Evolutionary conservation across 768 basidiomycete species (phyloP).

Genomic region (Phaeotremella fagi): DNA sequence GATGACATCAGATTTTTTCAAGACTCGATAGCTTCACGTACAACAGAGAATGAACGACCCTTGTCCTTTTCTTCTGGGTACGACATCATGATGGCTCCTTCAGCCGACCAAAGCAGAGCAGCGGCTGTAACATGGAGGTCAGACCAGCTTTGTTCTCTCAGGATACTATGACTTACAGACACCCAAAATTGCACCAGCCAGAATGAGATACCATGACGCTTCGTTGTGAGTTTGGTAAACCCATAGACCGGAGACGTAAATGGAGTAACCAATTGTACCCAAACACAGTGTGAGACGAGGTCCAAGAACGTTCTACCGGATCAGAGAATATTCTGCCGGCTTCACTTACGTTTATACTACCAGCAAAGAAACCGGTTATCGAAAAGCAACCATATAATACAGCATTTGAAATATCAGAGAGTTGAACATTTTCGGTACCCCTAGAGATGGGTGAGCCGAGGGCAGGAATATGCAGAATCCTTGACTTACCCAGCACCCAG

Average conservation of each 20-base stretch:
- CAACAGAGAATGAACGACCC: slow-evolving; percentile 55
- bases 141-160: not conserved
- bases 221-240: slow-evolving; percentile 28
- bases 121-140: slow-evolving; percentile 39
- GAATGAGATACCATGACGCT: slow-evolving; percentile 53
- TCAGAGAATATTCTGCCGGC: slow-evolving; percentile 43
- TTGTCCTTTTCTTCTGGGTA: slow-evolving; percentile 60
- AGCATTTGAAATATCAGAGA: slow-evolving; percentile 51
- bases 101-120: slow-evolving; percentile 55
- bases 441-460: slow-evolving; percentile 49
- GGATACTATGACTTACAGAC: slow-evolving; percentile 34
- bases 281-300: slow-evolving; percentile 65
- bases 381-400: slow-evolving; percentile 53
- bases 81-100: slow-evolving; percentile 57
- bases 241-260: slow-evolving; percentile 52
- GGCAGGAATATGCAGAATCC: too few relatives aligned
- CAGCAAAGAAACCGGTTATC: slow-evolving; percentile 51
- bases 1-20: too few relatives aligned
- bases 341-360: slow-evolving; percentile 9
- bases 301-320: slow-evolving; percentile 77
- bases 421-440: slow-evolving; percentile 50
- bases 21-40: slow-evolving; percentile 57
- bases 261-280: slow-evolving; percentile 68
- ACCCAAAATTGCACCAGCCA: slow-evolving; percentile 56
- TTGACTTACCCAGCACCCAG: slow-evolving; percentile 16